Percentiles rank a stretch among this genome's conserved stretches.
These are phyloP conservation scores for Sporothrix mexicana DNA, from an alignment of 2,329 filamentous ascomycete genomes.

Conservation along the genomic window DNA sequence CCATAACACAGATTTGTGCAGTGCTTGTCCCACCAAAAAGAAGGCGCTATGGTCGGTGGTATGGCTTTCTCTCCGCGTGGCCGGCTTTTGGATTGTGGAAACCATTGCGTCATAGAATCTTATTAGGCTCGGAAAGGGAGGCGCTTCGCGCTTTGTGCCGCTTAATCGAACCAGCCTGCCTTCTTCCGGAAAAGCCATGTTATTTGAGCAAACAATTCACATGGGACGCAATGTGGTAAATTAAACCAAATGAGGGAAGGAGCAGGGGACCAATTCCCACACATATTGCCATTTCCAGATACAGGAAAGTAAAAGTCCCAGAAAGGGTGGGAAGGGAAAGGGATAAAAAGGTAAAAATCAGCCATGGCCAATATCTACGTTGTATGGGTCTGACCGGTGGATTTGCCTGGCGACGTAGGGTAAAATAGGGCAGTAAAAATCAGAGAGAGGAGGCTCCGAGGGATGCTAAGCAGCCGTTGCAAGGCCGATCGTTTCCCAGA, in stretches of 20 bases:
- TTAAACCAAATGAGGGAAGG: not conserved
- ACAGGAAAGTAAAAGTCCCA: not conserved
- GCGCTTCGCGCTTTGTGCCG: slow-evolving; percentile 27
- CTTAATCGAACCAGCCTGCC: slow-evolving; percentile 26
- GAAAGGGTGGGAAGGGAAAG: not conserved
- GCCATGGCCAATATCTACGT: not conserved
- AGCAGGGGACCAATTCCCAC: slow-evolving; percentile 1
- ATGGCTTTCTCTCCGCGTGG: slow-evolving; percentile 22
- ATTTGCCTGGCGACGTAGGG: not conserved
- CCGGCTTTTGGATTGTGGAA: slow-evolving; percentile 26
- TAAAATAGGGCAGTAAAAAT: slow-evolving; percentile 8
- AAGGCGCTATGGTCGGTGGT: slow-evolving; percentile 13
- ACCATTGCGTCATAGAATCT: slow-evolving; percentile 33
- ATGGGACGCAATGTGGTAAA: slow-evolving; percentile 9
- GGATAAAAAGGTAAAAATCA: slow-evolving; percentile 5
- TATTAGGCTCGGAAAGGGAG: slow-evolving; percentile 26
- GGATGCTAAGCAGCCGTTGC: not conserved
- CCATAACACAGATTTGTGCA: not conserved
- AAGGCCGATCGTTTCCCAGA: slow-evolving; percentile 16
- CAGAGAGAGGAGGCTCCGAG: slow-evolving; percentile 2
- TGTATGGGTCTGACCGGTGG: not conserved
- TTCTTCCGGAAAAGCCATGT: slow-evolving; percentile 7
- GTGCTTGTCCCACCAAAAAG: slow-evolving; percentile 26
- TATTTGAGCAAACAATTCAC: not conserved
- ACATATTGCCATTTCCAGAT: slow-evolving; percentile 4